Base-by-base conservation (phyloP, 352 stramenopile species). In the Globisporangium barbulae region DNA sequence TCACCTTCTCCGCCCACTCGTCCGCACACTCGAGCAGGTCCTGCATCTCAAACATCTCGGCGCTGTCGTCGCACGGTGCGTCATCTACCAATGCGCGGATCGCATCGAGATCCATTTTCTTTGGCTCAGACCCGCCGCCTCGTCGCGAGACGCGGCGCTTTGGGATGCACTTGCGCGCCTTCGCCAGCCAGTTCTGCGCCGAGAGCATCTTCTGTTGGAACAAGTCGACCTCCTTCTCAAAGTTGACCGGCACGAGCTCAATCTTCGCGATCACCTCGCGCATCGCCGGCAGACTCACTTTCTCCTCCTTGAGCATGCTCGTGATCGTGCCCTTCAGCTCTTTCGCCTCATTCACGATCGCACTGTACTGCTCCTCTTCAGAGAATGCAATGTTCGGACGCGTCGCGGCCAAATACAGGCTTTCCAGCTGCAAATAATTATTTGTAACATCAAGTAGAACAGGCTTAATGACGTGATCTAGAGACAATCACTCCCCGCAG, bases 11-110 rank as follows among this genome's bases (percentile, higher is more conserved):
- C 7, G 84, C 83, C 88, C 88, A 96, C 45, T 88, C 84, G 58
- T 94, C 85, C 2, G 88, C 88, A 70, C 87, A 96, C 61, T 86
- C 85, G 7, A 96, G 68, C n/a, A 96, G 67, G 30, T 94, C 88
- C 62, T 96, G 85, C 85, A 96, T 96, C 68, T 96, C 88, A 66
- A 91, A 94, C 71, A 94, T 88, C 53, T 96, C 88, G 9, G 75
- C 78, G 48, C 79, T 94, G 54, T 92, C 86, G 60, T 94, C 85
- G 68, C 84, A 93, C 0, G 88, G 88, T n/a, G 85, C 86, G 64
- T 93, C 84, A n/a, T 92, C 81, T 5, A 96, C 84, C 9, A 96
- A 65, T 33, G 85, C 83, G 7, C 87, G 88, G 60, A 96, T 93
- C 2, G 76, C 74, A 58, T 89, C 67, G 25, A 94, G 45, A 47